Evolutionary conservation across 139 green algal genomes (phyloP), one percentile per base, ranked within the genome.

Genomic region (Chlorella sp.): DNA sequence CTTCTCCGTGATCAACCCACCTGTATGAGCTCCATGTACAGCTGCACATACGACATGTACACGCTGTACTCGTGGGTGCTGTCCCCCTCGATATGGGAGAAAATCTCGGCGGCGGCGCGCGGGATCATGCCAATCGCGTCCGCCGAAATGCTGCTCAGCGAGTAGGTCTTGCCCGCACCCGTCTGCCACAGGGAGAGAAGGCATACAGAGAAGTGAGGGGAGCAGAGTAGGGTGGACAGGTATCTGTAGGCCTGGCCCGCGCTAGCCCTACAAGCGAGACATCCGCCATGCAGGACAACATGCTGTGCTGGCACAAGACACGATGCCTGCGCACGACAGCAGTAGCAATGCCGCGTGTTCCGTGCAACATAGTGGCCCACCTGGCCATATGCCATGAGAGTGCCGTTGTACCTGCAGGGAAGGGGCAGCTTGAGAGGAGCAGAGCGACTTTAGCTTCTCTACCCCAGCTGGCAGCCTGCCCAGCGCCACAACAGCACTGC

Each of bases 11-110:
- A 16, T 1, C 73, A 42, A 4, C 34, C 28, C 77, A 93, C 91
- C 90, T 95, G 93, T 42, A 98, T 96, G 57, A 96, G 89, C 90
- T 98, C 96, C 93, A 96, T 97, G 92, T 98, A 98, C 84, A 98
- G 97, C 88, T 98, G 96, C 34, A 98, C 94, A 88, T 97, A 98
- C 21, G 92, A 96, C 92, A 98, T 97, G 71, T 91, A 91, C 26
- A 97, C 93, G 37, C 64, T 93, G 91, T 97, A 96, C n/a, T 91
- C 89, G 87, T 97, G 86, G 9, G 88, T 53, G 0, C 69, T 53
- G 89, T 98, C 96, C 0, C 76, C 81, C 18, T 83, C 68, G 0
- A 96, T 93, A 39, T 90, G 86, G 30, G 91, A 89, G 85, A 98
- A 98, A 16, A 98, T 91, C 78, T 98, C 95, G 0, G 94, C 92